These are phyloP conservation scores for Ustilago cynodontis DNA, from an alignment of 1,284 basidiomycete species.

Conservation along the genomic window DNA sequence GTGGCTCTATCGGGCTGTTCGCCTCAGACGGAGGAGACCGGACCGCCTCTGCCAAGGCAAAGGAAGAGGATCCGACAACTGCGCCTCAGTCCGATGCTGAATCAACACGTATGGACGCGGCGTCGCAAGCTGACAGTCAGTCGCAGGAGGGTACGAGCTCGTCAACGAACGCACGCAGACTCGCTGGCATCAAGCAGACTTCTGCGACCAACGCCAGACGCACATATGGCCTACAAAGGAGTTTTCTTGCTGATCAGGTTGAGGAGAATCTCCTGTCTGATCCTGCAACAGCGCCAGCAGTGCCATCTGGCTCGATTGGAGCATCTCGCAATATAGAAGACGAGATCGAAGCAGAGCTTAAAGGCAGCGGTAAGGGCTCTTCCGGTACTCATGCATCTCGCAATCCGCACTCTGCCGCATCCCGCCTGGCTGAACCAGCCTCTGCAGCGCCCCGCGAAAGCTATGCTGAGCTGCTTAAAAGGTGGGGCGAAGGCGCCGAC, in stretches of 20 bases:
- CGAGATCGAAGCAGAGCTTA: constrained; percentile 48
- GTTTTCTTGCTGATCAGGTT: constrained; percentile 45
- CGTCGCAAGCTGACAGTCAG: constrained; percentile 27
- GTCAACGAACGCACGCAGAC: constrained; percentile 18
- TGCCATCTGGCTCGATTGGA: background rate
- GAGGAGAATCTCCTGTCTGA: constrained; percentile 42
- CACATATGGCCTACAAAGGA: constrained; percentile 50
- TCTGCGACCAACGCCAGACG: constrained; percentile 43
- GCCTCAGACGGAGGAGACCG: constrained; percentile 1
- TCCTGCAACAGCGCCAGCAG: constrained; percentile 3
- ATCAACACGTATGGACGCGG: constrained; percentile 5
- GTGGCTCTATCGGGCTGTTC: background rate
- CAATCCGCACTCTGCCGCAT: background rate
- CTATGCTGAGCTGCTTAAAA: constrained; percentile 53
- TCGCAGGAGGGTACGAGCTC: constrained; percentile 25
- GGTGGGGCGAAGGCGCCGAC: constrained; percentile 52
- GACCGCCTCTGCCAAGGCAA: background rate
- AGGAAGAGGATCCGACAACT: constrained; percentile 2
- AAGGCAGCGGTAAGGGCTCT: background rate
- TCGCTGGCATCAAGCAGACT: constrained; percentile 49
- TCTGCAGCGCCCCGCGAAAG: constrained; percentile 35
- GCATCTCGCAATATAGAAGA: constrained; percentile 38
- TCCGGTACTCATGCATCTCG: background rate
- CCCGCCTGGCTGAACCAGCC: constrained; percentile 1
- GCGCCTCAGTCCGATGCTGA: constrained; percentile 21